phyloP scores from a whole-genome alignment of 768 basidiomycete genomes.

The Rhizopogon sp. region DNA sequence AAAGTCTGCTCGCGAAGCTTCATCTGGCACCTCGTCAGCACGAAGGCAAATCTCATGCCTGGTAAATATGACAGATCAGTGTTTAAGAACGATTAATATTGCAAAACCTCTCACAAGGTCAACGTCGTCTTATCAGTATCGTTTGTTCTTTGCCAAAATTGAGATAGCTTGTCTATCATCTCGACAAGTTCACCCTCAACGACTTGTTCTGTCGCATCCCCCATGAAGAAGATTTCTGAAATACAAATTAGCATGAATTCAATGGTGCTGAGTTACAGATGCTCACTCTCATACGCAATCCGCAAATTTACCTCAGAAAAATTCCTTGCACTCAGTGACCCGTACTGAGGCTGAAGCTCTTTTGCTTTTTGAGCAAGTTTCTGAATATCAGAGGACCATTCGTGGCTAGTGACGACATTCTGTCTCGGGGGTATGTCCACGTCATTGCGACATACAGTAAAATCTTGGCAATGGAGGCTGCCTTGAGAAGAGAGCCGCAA shows the following conservation, averaged over 20 bases:
- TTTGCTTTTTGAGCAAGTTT: constrained; percentile 26
- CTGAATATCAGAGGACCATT: constrained; percentile 38
- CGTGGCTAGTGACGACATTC: constrained; percentile 12
- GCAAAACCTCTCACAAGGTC: constrained; percentile 45
- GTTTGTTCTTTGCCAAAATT: constrained; percentile 52
- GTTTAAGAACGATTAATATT: neutral
- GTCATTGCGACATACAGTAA: constrained; percentile 19
- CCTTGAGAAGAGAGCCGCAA: constrained; percentile 47
- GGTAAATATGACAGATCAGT: constrained; percentile 1
- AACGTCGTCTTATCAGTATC: constrained; percentile 47
- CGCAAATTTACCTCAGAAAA: constrained; percentile 45
- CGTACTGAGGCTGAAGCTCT: constrained; percentile 30
- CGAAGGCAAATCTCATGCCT: constrained; percentile 65
- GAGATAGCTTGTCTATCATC: constrained; percentile 47
- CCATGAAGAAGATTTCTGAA: constrained; percentile 36
- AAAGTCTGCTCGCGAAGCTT: constrained; percentile 49
- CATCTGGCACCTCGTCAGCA: constrained; percentile 42
- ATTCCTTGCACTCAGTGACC: constrained; percentile 41
- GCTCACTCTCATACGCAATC: constrained; percentile 49
- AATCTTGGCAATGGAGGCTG: constrained; percentile 38
- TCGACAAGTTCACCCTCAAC: constrained; percentile 35
- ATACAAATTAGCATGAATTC: constrained; percentile 8
- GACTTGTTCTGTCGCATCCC: constrained; percentile 27
- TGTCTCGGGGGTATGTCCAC: constrained; percentile 4
- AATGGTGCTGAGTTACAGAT: constrained; percentile 13